Percentiles rank a stretch among this genome's conserved stretches.
These are phyloP conservation scores for Penicillium malachiteum DNA, from an alignment of 495 filamentous ascomycete genomes.

Conservation along the genomic window DNA sequence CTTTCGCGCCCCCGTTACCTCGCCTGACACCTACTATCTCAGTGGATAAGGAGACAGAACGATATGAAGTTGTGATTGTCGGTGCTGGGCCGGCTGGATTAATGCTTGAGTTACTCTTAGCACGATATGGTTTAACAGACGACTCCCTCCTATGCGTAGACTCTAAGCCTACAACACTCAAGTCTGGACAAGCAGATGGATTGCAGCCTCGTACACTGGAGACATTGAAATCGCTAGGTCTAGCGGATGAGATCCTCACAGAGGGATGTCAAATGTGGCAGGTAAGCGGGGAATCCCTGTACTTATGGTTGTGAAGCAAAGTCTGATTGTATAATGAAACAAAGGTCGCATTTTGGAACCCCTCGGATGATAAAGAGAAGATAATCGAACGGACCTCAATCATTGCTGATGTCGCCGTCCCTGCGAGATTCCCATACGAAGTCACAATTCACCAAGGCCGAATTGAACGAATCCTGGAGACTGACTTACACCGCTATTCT, in stretches of 20 bases:
- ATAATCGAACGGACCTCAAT: constrained; percentile 54
- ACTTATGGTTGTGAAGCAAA: constrained; percentile 16
- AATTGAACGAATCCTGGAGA: constrained; percentile 61
- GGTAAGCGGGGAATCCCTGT: constrained; percentile 35
- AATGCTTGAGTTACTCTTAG: constrained; percentile 45
- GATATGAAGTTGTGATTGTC: constrained; percentile 46
- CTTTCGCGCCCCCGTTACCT: constrained; percentile 42
- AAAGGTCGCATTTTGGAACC: constrained; percentile 51
- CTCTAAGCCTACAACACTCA: constrained; percentile 39
- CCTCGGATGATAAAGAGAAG: constrained; percentile 44
- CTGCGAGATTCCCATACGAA: constrained; percentile 51
- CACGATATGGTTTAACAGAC: constrained; percentile 47
- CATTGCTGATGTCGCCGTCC: constrained; percentile 45
- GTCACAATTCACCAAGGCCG: constrained; percentile 61
- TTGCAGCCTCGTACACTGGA: constrained; percentile 61
- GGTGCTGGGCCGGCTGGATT: constrained; percentile 51
- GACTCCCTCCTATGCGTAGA: constrained; percentile 48
- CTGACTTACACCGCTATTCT: constrained; percentile 50
- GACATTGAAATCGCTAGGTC: constrained; percentile 52
- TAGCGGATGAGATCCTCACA: constrained; percentile 37
- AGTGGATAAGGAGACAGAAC: constrained; percentile 16
- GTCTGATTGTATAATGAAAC: not conserved
- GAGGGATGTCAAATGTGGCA: constrained; percentile 40
- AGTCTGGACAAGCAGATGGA: constrained; percentile 64
- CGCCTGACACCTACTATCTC: constrained; percentile 28